These are phyloP conservation scores for Populus ilicifolia DNA, from an alignment of 345 rosid genomes.

Conservation along the genomic window DNA sequence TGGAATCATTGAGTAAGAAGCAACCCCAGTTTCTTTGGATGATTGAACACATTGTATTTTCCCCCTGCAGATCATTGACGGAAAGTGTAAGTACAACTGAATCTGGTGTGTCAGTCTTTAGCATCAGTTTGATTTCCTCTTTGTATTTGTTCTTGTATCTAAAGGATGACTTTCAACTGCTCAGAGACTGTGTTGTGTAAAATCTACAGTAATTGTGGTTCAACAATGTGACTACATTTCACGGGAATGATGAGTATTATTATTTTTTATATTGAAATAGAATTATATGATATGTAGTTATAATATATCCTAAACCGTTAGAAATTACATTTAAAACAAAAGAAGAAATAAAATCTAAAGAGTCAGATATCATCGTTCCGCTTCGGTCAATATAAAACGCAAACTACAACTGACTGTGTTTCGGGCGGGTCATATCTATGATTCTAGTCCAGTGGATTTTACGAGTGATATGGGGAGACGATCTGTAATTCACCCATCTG, in stretches of 20 bases:
- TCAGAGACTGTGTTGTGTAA: no score
- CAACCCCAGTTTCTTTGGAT: slow-evolving; percentile 1
- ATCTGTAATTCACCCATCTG: slow-evolving; percentile 72
- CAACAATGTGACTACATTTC: no score
- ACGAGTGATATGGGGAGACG: slow-evolving; percentile 70
- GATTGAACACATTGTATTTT: slow-evolving; percentile 2
- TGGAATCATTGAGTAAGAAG: not conserved
- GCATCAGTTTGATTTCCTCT: not conserved
- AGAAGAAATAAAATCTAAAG: no score
- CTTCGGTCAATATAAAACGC: no score
- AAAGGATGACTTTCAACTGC: slow-evolving; percentile 68
- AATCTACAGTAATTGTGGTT: no score
- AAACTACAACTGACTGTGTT: slow-evolving; percentile 37
- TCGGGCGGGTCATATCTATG: slow-evolving; percentile 84
- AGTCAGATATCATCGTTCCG: no score
- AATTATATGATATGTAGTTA: not conserved
- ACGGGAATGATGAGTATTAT: no score
- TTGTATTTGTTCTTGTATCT: not conserved
- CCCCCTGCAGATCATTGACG: slow-evolving; percentile 67
- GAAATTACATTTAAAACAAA: no score
- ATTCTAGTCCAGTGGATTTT: slow-evolving; percentile 86
- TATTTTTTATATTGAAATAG: not conserved
- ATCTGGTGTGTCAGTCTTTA: slow-evolving; percentile 38
- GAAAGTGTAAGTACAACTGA: slow-evolving; percentile 43
- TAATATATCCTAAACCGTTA: no score